Percentiles rank a stretch among this genome's conserved stretches.
These are phyloP conservation scores for Globisporangium nodosum DNA, from an alignment of 352 stramenopile species.

Conservation along the genomic window DNA sequence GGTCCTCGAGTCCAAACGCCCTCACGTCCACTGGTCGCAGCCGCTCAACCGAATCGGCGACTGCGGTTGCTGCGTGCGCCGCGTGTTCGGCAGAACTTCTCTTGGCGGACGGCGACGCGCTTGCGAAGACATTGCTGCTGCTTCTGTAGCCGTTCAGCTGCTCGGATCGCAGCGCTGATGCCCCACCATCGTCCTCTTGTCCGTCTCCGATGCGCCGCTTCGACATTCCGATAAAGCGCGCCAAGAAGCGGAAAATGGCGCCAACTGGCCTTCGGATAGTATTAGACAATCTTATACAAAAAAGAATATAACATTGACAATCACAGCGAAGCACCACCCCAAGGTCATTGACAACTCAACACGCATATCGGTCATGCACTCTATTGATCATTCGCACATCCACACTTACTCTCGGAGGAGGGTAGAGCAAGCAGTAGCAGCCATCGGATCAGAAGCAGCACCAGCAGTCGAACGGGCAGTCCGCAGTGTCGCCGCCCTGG, in stretches of 20 bases:
- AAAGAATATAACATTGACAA: neutral
- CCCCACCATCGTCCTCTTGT: neutral
- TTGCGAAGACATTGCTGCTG: neutral
- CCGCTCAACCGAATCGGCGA: neutral
- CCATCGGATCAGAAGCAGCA: conserved; percentile 68
- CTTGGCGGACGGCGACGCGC: neutral
- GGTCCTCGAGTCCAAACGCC: conserved; percentile 74
- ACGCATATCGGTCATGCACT: neutral
- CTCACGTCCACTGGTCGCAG: conserved; percentile 43
- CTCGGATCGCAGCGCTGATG: neutral
- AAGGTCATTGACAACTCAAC: neutral
- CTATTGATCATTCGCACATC: neutral
- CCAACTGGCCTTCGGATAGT: neutral
- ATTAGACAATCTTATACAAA: neutral
- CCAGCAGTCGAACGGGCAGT: conserved; percentile 90
- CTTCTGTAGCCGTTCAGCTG: neutral
- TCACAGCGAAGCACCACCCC: neutral
- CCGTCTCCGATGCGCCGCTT: neutral
- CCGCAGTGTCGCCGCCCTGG: conserved; percentile 74
- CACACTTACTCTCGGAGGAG: neutral
- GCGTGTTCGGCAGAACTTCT: neutral
- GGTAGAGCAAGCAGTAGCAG: too few species aligned
- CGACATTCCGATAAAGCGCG: neutral
- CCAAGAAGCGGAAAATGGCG: neutral
- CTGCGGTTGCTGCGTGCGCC: neutral